Evolutionary conservation across 805 yeast species (phyloP), one percentile per base, ranked within the genome.

Genomic region (Metschnikowia picachoensis): DNA sequence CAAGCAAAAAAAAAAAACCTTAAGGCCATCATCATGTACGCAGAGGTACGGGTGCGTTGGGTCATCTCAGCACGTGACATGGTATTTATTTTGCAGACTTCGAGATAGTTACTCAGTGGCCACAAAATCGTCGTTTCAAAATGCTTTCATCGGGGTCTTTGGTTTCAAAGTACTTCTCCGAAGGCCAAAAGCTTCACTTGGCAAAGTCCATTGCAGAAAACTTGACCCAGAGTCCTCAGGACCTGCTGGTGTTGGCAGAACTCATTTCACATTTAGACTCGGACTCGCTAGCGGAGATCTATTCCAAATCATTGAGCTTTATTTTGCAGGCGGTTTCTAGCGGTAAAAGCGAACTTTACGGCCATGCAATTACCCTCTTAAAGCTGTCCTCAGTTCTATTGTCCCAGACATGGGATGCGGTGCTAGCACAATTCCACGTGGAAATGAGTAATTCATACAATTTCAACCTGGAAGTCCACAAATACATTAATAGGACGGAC

Each of bases 191-290:
- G 27, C 36, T 15, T 11, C 41, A 34, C 1, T 37, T 50, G 28
- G 55, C 53, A 10, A 25, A 39, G 3, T 30, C 37, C 8, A 37
- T 49, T 10, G 41, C 45, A 11, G 41, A 41, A 7, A 42, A 35
- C n/a, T 38, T 51, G 30, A 17, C n/a, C 8, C 35, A 35, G 4
- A 32, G 28, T 16, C 44, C 46, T 3, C 48, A 44, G 27, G 51
- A 50, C 30, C 43, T 50, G 46, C 44, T 41, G 16, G 39, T 54
- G 4, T 44, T 54, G 38, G 44, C 42, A 10, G 48, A 48, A 40
- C 49, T 54, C 25, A 40, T 54, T 17, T 39, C 49, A 15, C 48
- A 47, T 8, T 32, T 53, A 35, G 45, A 43, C 30, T 25, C 35
- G 8, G 31, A 30, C 14, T 16, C 36, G 13, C 28, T 44, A 13